Conservation (phyloP, 2,329 filamentous ascomycete species). For the Phoma sp. region DNA sequence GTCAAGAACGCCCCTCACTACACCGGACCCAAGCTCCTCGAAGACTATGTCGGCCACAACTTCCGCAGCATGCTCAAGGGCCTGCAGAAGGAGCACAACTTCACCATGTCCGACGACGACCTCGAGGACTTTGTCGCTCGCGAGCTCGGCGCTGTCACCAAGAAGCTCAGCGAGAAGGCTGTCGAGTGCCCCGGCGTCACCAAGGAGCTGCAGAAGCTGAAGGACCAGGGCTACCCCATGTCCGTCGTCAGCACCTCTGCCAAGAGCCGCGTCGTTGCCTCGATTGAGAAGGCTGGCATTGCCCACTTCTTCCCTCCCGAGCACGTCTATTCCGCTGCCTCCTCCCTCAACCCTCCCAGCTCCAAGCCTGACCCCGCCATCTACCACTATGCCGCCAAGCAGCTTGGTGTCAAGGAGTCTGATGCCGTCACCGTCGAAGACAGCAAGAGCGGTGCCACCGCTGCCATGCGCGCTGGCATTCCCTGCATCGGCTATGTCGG, state of each 20-base stretch:
- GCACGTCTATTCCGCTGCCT: slow-evolving; percentile 82
- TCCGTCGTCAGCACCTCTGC: slow-evolving; percentile 85
- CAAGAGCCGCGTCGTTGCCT: slow-evolving; percentile 77
- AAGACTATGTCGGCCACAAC: slow-evolving; percentile 91
- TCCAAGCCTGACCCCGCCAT: slow-evolving; percentile 91
- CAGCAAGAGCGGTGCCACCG: slow-evolving; percentile 83
- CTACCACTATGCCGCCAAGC: slow-evolving; percentile 79
- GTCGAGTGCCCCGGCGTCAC: slow-evolving; percentile 73
- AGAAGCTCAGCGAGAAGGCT: slow-evolving; percentile 74
- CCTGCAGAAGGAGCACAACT: slow-evolving; percentile 78
- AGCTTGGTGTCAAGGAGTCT: slow-evolving; percentile 72
- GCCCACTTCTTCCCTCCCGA: slow-evolving; percentile 80
- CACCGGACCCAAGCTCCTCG: slow-evolving; percentile 78
- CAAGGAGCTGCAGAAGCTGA: slow-evolving; percentile 71
- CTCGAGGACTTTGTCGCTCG: slow-evolving; percentile 75
- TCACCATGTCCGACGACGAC: slow-evolving; percentile 72
- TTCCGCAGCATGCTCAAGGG: slow-evolving; percentile 89
- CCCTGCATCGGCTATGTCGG: slow-evolving; percentile 86
- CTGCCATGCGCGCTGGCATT: slow-evolving; percentile 78
- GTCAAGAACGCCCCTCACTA: slow-evolving; percentile 73
- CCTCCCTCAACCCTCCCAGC: slow-evolving; percentile 78
- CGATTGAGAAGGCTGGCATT: slow-evolving; percentile 79
- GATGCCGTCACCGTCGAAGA: slow-evolving; percentile 88
- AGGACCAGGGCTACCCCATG: slow-evolving; percentile 71
- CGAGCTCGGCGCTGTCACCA: slow-evolving; percentile 85